Evolutionary conservation across 2,329 filamentous ascomycete species (phyloP).

Genomic region (Epichloe baconii): DNA sequence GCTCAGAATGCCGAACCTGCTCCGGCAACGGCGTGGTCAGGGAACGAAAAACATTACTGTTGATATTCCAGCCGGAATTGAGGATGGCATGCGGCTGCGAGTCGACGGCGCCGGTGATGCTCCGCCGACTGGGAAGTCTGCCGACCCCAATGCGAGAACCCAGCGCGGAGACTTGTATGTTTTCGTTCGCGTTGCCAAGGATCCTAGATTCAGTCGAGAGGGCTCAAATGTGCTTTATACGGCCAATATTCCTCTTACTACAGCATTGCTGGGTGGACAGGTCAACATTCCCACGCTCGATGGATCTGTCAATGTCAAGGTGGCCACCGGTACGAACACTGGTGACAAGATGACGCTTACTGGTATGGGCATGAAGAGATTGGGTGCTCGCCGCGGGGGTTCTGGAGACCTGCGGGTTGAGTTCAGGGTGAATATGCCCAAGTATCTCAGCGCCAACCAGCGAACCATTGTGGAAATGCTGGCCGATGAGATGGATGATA

Average conservation of each 20-base stretch:
- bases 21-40: conserved; percentile 71
- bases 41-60: conserved; percentile 71
- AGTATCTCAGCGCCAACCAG: conserved; percentile 84
- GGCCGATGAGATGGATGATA: conserved; percentile 90
- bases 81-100: conserved; percentile 87
- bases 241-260: conserved; percentile 81
- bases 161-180: conserved; percentile 83
- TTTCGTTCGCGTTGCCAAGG: conserved; percentile 75
- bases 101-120: conserved; percentile 81
- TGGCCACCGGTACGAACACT: conserved; percentile 81
- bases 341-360: conserved; percentile 81
- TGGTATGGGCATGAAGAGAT: conserved; percentile 88
- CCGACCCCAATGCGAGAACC: conserved; percentile 48
- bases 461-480: conserved; percentile 89
- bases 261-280: conserved; percentile 82
- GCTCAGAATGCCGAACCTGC: conserved; percentile 70
- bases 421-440: conserved; percentile 91
- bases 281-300: conserved; percentile 82
- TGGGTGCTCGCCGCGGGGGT: conserved; percentile 52
- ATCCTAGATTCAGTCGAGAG: conserved; percentile 75
- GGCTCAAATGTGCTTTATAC: conserved; percentile 91
- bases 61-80: conserved; percentile 89
- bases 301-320: conserved; percentile 78
- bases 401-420: conserved; percentile 83
- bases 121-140: conserved; percentile 58